A percentile compares a stretch with the other conserved stretches of the same genome.
phyloP scores from a whole-genome alignment of 768 basidiomycete genomes.

The Mrakia frigida region DNA sequence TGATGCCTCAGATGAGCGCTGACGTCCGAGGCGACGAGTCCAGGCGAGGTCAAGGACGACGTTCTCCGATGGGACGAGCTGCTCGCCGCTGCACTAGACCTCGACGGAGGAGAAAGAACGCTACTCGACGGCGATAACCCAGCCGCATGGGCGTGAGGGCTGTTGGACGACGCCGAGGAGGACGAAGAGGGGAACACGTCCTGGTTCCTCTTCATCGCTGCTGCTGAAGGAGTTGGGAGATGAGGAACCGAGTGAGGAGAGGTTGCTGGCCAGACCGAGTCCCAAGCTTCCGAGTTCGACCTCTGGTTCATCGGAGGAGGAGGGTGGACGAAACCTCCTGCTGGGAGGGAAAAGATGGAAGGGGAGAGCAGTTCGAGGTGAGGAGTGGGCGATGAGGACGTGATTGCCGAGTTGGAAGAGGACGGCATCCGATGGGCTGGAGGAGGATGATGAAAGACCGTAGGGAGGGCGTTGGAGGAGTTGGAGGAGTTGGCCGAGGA shows the following conservation, averaged over 20 bases:
- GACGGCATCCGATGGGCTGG: slow-evolving; percentile 15
- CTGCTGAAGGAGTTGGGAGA: slow-evolving; percentile 4
- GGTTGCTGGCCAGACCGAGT: slow-evolving; percentile 32
- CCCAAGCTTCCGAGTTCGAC: slow-evolving; percentile 29
- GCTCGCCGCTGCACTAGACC: background rate
- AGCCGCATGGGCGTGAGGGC: background rate
- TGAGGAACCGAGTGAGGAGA: slow-evolving; percentile 31
- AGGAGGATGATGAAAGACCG: background rate
- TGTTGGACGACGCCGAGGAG: background rate
- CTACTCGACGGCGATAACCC: background rate
- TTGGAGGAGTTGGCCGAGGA: background rate
- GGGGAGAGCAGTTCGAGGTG: slow-evolving; percentile 20
- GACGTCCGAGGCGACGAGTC: background rate
- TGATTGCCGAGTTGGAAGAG: background rate
- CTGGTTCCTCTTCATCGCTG: background rate
- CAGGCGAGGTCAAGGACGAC: slow-evolving; percentile 1
- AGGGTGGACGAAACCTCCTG: slow-evolving; percentile 11
- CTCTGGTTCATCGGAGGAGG: background rate
- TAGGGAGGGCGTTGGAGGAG: background rate
- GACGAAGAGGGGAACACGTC: background rate
- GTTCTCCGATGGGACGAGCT: slow-evolving; percentile 13
- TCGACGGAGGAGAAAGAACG: background rate
- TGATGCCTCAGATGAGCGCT: background rate
- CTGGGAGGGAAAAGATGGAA: slow-evolving; percentile 10
- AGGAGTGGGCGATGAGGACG: background rate